A percentile compares a stretch with the other conserved stretches of the same genome.
Conservation (phyloP, 257 asterid genomes). For the Rehmannia glutinosa region DNA sequence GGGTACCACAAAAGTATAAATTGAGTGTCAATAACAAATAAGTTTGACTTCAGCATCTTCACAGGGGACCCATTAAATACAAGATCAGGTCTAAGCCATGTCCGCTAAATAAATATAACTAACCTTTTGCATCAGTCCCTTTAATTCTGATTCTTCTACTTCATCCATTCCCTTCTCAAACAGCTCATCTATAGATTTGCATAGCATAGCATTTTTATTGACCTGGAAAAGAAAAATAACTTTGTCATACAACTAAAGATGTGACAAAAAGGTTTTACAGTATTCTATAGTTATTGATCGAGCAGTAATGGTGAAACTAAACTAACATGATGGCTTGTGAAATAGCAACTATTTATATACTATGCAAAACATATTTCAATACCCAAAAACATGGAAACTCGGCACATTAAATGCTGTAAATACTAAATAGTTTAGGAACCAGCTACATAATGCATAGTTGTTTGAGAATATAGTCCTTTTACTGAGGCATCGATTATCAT, state of each 20-base stretch:
- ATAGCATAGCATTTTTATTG: slow-evolving; percentile 66
- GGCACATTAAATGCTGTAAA: neutral
- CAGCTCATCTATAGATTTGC: slow-evolving; percentile 84
- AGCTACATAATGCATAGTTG: neutral
- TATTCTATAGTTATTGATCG: neutral
- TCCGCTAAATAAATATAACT: slow-evolving; percentile 11
- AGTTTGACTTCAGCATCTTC: slow-evolving; percentile 3
- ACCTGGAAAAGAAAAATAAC: slow-evolving; percentile 46
- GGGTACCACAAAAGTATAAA: neutral
- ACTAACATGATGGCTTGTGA: neutral
- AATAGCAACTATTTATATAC: neutral
- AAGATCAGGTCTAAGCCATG: slow-evolving; percentile 1
- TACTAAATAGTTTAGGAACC: neutral
- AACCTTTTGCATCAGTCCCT: slow-evolving; percentile 72
- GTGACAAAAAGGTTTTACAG: neutral
- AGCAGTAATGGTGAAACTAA: neutral
- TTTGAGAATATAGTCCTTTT: no score
- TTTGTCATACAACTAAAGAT: slow-evolving; percentile 20
- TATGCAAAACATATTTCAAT: neutral
- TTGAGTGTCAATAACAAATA: neutral
- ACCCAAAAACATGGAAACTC: neutral
- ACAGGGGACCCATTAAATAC: neutral
- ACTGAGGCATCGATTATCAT: no score
- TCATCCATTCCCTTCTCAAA: slow-evolving; percentile 63
- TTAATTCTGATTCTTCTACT: slow-evolving; percentile 48